Evolutionary conservation across 2,329 filamentous ascomycete species (phyloP).

Genomic region (Rutstroemia sydowiana): DNA sequence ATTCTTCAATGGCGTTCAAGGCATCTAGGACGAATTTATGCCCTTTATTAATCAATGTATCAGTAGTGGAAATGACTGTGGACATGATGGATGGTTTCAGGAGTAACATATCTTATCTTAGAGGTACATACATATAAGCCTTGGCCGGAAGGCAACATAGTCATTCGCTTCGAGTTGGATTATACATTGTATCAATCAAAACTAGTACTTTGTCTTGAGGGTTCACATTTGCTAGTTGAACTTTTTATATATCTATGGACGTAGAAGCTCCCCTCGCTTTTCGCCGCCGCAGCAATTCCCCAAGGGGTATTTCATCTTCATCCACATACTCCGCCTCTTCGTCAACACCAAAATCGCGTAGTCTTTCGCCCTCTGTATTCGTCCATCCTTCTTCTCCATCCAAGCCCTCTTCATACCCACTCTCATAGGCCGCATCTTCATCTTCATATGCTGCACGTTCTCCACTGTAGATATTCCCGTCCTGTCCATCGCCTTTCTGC

Average conservation of each 20-base stretch:
- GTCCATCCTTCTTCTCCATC: slow-evolving; percentile 57
- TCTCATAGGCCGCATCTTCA: slow-evolving; percentile 27
- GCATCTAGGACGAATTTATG: not conserved
- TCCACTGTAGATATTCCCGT: slow-evolving; percentile 5
- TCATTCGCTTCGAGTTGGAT: too few species aligned
- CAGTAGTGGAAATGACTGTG: not conserved
- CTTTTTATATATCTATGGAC: too few species aligned
- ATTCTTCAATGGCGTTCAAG: not conserved
- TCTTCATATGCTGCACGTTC: slow-evolving; percentile 10
- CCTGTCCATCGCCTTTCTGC: slow-evolving; percentile 7
- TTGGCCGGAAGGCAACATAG: not conserved
- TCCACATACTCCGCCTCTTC: slow-evolving; percentile 58
- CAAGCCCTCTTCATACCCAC: slow-evolving; percentile 26
- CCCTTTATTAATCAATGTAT: not conserved
- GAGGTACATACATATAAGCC: not conserved
- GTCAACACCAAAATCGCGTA: slow-evolving; percentile 74
- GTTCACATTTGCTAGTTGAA: too few species aligned
- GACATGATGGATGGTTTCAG: not conserved
- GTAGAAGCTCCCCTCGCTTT: slow-evolving; percentile 25
- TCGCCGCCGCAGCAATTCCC: slow-evolving; percentile 55
- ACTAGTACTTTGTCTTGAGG: too few species aligned
- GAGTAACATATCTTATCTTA: not conserved
- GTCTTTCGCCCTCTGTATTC: slow-evolving; percentile 66
- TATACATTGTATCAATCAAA: too few species aligned
- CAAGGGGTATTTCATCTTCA: slow-evolving; percentile 60